These are phyloP conservation scores for Leccinellum rugosiceps DNA, from an alignment of 768 basidiomycete genomes.

Conservation along the genomic window DNA sequence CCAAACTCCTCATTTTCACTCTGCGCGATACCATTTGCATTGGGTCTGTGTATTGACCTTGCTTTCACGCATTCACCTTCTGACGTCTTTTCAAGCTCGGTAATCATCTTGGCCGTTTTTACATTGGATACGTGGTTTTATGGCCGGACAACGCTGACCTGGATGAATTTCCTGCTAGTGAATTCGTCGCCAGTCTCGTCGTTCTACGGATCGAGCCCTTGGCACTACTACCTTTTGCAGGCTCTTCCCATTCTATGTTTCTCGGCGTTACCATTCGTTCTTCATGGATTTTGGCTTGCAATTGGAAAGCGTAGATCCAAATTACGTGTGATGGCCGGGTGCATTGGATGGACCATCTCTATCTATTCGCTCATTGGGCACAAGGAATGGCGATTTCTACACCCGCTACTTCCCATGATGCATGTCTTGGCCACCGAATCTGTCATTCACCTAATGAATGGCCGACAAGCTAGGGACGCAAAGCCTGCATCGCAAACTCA, in stretches of 20 bases:
- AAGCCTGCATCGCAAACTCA: conserved; percentile 11
- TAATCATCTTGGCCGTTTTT: conserved; percentile 32
- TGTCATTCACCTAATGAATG: conserved; percentile 47
- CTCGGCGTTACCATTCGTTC: conserved; percentile 66
- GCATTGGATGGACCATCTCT: conserved; percentile 56
- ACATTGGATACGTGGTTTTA: conserved; percentile 72
- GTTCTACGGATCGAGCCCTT: conserved; percentile 87
- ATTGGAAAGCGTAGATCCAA: conserved; percentile 22
- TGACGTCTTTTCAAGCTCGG: conserved; percentile 17
- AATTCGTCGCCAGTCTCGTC: conserved; percentile 84
- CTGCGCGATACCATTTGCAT: conserved; percentile 38
- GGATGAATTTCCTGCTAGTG: conserved; percentile 76
- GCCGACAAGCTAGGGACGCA: not conserved
- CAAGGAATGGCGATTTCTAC: conserved; percentile 98
- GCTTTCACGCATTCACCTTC: conserved; percentile 1
- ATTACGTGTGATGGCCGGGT: conserved; percentile 44
- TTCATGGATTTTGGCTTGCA: conserved; percentile 54
- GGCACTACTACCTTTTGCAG: conserved; percentile 89
- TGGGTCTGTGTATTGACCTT: conserved; percentile 41
- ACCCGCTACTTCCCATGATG: conserved; percentile 82
- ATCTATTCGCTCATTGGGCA: conserved; percentile 83
- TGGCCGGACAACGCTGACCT: conserved; percentile 62
- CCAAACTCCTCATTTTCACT: conserved; percentile 30
- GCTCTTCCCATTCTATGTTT: conserved; percentile 80
- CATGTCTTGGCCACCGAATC: conserved; percentile 77